Conservation (phyloP, 495 filamentous ascomycete species). For the Amphirosellinia nigrospora region DNA sequence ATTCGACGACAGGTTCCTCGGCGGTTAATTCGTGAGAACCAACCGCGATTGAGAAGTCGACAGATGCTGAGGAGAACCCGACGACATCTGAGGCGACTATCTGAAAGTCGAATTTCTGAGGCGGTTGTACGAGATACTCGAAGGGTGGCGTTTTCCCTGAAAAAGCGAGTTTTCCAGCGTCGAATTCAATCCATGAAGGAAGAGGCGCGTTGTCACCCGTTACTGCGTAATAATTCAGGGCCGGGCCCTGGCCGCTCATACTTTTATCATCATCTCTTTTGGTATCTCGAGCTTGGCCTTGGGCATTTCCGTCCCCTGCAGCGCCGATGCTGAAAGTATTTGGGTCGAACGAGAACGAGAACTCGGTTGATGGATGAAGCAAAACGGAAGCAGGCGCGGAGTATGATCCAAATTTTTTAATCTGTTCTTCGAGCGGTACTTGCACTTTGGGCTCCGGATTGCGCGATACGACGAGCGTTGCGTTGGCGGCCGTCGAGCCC, state of each 20-base stretch:
- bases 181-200: conserved; percentile 86
- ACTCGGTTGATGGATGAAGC: conserved; percentile 43
- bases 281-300: not conserved
- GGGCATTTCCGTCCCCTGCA: not conserved
- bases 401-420: conserved; percentile 47
- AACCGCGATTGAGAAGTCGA: conserved; percentile 72
- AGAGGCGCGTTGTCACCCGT: conserved; percentile 78
- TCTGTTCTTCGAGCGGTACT: conserved; percentile 46
- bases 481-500: conserved; percentile 61
- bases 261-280: conserved; percentile 6
- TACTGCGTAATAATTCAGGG: conserved; percentile 73
- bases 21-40: conserved; percentile 71
- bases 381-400: conserved; percentile 49
- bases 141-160: conserved; percentile 72
- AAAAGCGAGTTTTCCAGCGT: conserved; percentile 68
- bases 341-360: conserved; percentile 45
- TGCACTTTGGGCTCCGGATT: conserved; percentile 46
- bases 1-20: conserved; percentile 57
- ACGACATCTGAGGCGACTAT: conserved; percentile 81
- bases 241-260: conserved; percentile 20
- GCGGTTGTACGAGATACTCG: conserved; percentile 65
- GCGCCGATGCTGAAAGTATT: conserved; percentile 45
- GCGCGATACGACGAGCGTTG: conserved; percentile 67
- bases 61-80: conserved; percentile 72
- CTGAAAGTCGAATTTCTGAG: conserved; percentile 74